Evolutionary conservation across 2,329 filamentous ascomycete genomes (phyloP), one percentile per base, ranked within the genome.

Genomic region (Colletotrichum sp.): DNA sequence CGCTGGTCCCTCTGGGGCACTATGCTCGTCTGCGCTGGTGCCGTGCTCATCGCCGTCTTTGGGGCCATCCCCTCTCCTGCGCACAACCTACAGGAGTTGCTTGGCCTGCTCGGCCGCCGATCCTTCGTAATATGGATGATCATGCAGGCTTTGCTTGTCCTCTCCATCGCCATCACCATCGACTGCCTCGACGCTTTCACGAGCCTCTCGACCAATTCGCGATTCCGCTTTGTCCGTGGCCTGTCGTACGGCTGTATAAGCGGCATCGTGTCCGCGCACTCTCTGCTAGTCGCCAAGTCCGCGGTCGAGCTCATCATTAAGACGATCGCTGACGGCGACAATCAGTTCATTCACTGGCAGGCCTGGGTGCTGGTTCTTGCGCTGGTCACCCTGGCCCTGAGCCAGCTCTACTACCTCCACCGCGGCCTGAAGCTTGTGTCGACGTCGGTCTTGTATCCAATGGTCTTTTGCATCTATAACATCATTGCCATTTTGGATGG

Each of bases 401-500:
- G 93, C 60, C 97, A 99, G 84, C 91, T 99, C 8, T 99, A 98
- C 86, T 98, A 97, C 84, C 91, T 99, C 76, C 97, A 99, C 83
- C 92, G 95, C 58, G 97, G 97, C 69, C 90, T 99, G 77, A 98
- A 98, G 85, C 90, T 99, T 68, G 96, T 97, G 84, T 98, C 96
- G 70, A 98, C 97, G 26, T 98, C 95, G 80, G 94, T 98, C 77
- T 89, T 99, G 79, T 99, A 99, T 84, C 97, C 97, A 7, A 93
- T 98, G 80, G 96, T 98, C 52, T 99, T 99, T 85, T 99, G 97
- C 89, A 92, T 98, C 78, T 99, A 98, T 89, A 99, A 99, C 88
- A 98, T 99, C 81, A 96, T 98, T 81, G 97, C 97, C 78, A 99
- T 99, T 79, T 88, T 98, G 79, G 97, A 99, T 85, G 97, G 97